Evolutionary conservation across 176 grass and related monocot genomes (phyloP).

Genomic region (Hordeum marinum): DNA sequence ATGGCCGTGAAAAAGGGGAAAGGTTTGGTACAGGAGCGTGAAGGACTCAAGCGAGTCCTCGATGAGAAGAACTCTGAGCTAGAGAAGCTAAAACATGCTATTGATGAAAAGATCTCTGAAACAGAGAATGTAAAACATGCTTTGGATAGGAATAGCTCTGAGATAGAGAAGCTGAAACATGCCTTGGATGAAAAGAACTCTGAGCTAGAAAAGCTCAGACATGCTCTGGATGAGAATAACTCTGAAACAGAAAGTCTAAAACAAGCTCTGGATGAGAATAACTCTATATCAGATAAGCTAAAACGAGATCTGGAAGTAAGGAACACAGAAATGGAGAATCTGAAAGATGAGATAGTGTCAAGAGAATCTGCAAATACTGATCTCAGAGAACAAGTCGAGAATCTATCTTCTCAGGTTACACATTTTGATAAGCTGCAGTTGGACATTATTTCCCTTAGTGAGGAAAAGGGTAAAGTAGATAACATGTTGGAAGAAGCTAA

Average conservation of each 20-base stretch:
- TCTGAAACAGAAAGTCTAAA: constrained; percentile 53
- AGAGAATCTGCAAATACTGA: constrained; percentile 48
- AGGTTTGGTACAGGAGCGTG: constrained; percentile 89
- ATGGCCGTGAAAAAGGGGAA: constrained; percentile 99
- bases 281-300: constrained; percentile 30
- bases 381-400: constrained; percentile 56
- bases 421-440: constrained; percentile 51
- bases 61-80: constrained; percentile 37
- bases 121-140: constrained; percentile 31
- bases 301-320: constrained; percentile 23
- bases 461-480: constrained; percentile 48
- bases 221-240: constrained; percentile 30
- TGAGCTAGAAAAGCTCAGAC: constrained; percentile 41
- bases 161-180: constrained; percentile 44
- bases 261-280: constrained; percentile 28
- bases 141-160: constrained; percentile 19
- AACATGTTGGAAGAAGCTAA: constrained; percentile 55
- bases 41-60: constrained; percentile 66
- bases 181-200: constrained; percentile 12
- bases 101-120: constrained; percentile 22
- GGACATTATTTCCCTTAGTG: constrained; percentile 45
- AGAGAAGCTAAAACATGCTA: constrained; percentile 19
- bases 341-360: constrained; percentile 50
- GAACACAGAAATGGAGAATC: constrained; percentile 28
- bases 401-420: constrained; percentile 43